Evolutionary conservation across 2,329 filamentous ascomycete genomes (phyloP).

Genomic region (Hypoxylon sp.): DNA sequence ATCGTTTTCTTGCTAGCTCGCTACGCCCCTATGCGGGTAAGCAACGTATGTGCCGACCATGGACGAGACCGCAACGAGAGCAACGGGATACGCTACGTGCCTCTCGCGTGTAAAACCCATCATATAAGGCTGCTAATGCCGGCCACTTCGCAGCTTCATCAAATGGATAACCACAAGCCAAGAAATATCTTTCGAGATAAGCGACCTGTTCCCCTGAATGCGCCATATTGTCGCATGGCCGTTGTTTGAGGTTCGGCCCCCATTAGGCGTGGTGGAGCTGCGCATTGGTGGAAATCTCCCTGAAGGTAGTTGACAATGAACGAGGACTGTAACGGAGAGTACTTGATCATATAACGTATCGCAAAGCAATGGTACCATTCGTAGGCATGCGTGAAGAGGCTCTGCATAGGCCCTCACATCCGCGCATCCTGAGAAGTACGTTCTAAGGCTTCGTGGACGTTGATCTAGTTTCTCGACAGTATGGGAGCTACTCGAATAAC

Average conservation of each 20-base stretch:
- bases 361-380: neutral
- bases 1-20: neutral
- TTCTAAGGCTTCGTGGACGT: neutral
- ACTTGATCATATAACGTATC: neutral
- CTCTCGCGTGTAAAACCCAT: neutral
- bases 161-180: neutral
- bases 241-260: neutral
- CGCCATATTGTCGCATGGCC: constrained; percentile 8
- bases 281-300: neutral
- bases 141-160: neutral
- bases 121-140: neutral
- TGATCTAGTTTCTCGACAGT: neutral
- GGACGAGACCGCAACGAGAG: neutral
- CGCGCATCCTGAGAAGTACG: neutral
- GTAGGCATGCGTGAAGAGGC: neutral
- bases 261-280: neutral
- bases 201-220: constrained; percentile 7
- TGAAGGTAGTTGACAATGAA: neutral
- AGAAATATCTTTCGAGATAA: neutral
- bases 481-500: too few relatives aligned
- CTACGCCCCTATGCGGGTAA: neutral
- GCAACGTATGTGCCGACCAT: neutral
- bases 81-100: neutral
- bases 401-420: neutral
- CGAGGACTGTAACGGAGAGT: neutral